Evolutionary conservation across 2,329 filamentous ascomycete species (phyloP).

Genomic region (Penicillium expansum): DNA sequence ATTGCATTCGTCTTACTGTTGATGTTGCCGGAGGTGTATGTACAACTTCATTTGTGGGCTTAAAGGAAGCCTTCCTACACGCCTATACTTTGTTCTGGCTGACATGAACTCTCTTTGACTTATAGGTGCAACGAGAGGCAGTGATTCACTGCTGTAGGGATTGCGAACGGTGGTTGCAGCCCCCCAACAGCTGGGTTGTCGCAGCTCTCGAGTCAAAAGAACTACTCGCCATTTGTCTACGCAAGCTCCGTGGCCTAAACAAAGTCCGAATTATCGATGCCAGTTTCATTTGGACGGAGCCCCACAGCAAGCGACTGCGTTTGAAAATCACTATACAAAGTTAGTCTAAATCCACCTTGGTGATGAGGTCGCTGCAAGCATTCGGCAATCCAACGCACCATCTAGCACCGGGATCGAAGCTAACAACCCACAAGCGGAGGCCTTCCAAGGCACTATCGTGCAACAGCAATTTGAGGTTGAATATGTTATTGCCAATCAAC

Average conservation of each 20-base stretch:
- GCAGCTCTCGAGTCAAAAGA: slow-evolving; percentile 86
- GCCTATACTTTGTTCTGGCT: background rate
- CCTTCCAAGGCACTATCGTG: slow-evolving; percentile 65
- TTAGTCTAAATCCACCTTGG: background rate
- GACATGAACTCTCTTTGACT: background rate
- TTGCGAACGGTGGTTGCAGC: slow-evolving; percentile 90
- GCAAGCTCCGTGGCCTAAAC: slow-evolving; percentile 78
- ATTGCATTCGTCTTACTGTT: slow-evolving; percentile 91
- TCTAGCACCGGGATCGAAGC: background rate
- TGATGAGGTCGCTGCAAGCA: background rate
- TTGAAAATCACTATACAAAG: slow-evolving; percentile 80
- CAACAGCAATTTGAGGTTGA: slow-evolving; percentile 96
- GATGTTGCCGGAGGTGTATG: slow-evolving; percentile 78
- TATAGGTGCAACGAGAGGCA: slow-evolving; percentile 72
- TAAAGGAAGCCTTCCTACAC: background rate
- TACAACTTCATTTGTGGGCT: background rate
- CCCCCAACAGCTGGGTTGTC: slow-evolving; percentile 80
- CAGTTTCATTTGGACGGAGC: slow-evolving; percentile 96
- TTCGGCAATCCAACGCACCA: background rate
- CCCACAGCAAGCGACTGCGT: slow-evolving; percentile 86
- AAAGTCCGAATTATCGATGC: slow-evolving; percentile 95
- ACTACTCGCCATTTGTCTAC: slow-evolving; percentile 84
- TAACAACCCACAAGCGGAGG: slow-evolving; percentile 67
- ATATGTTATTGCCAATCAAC: slow-evolving; percentile 85
- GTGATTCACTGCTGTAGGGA: slow-evolving; percentile 88